These are phyloP conservation scores for Huntiella bhutanensis DNA, from an alignment of 2,329 filamentous ascomycete species.

Conservation along the genomic window DNA sequence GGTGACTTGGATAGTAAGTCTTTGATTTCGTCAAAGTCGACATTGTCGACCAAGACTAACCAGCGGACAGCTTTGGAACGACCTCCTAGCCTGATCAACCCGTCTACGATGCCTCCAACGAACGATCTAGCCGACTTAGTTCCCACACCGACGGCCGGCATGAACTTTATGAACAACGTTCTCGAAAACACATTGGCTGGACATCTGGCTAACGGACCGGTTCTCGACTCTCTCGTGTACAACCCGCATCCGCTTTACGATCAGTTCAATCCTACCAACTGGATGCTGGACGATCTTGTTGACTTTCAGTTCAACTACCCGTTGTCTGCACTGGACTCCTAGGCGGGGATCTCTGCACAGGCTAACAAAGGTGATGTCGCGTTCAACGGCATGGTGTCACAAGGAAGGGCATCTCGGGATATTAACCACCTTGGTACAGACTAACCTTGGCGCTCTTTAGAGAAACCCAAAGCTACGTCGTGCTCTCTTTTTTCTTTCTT, in stretches of 20 bases:
- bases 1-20: slow-evolving; percentile 51
- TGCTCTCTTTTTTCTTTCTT: too few relatives aligned
- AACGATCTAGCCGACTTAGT: slow-evolving; percentile 49
- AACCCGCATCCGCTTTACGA: slow-evolving; percentile 58
- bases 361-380: too few relatives aligned
- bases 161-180: slow-evolving; percentile 30
- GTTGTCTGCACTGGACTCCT: slow-evolving; percentile 29
- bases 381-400: too few relatives aligned
- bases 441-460: too few relatives aligned
- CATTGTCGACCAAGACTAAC: slow-evolving; percentile 29
- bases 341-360: background rate
- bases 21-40: background rate
- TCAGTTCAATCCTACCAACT: slow-evolving; percentile 82
- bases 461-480: too few relatives aligned
- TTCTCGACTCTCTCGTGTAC: slow-evolving; percentile 29
- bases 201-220: slow-evolving; percentile 22
- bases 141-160: slow-evolving; percentile 23
- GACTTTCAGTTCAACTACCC: slow-evolving; percentile 54
- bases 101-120: slow-evolving; percentile 32
- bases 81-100: background rate
- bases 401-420: too few relatives aligned
- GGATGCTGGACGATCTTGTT: slow-evolving; percentile 75
- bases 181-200: slow-evolving; percentile 32
- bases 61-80: slow-evolving; percentile 67
- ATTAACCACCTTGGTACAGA: too few relatives aligned